Evolutionary conservation across 208 protist genomes (phyloP), one percentile per base, ranked within the genome.

Genomic region (Leishmania gerbilli): DNA sequence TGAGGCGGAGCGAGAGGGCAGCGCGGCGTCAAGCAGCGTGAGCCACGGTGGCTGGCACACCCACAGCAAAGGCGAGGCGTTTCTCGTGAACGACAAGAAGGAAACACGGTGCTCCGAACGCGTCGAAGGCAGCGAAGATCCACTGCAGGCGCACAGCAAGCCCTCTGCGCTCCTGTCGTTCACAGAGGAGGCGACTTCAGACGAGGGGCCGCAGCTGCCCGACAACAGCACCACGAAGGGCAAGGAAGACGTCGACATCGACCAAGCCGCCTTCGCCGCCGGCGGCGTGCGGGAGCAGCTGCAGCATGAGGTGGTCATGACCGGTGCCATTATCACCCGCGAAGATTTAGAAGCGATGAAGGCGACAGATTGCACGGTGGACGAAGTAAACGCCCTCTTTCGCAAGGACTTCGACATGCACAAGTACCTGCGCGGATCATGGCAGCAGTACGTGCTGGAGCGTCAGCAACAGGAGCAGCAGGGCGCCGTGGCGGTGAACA

Each of bases 381-480:
- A 93, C 13, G 95, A 98, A 86, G 85, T 98, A 11, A 98, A 97
- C 84, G 87, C 87, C 31, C 81, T 98, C 47, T 96, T 95, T 74
- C 84, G 72, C 37, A 77, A 67, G 15, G 81, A 92, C 72, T 95
- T 98, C 86, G 92, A 98, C 83, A 83, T 95, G 51, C 79, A 81
- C n/a, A 74, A 76, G 17, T 98, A 93, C 79, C 88, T 98, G 40
- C 84, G 80, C 45, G 77, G 87, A 0, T 80, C 77, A 65, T 95
- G 83, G 81, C 83, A 84, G 65, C 74, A 84, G 72, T 85, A 74
- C 74, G 37, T 80, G 49, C 34, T 34, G 60, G 60, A 71, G 49
- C 77, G 65, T 3, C 60, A 69, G n/a, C 65, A 72, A 58, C 49
- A 64, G 40, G 77, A 82, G 27, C 80, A 74, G 62, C 62, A 53